phyloP scores from a whole-genome alignment of 257 asterid species.

The Solanum infundibuliforme region DNA sequence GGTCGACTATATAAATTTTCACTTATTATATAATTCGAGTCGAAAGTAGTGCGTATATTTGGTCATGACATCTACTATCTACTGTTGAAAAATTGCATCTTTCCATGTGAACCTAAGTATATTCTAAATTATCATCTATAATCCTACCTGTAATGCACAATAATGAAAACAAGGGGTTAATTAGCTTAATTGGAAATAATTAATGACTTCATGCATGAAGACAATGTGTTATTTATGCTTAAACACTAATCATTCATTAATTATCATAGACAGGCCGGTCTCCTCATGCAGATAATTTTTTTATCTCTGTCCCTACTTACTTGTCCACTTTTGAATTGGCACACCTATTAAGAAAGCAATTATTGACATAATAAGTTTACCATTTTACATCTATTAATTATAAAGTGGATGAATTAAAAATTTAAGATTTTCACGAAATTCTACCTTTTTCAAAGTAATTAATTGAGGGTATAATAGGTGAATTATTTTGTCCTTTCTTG shows the following conservation, averaged over 20 bases:
- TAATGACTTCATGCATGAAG: neutral
- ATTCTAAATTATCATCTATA: neutral
- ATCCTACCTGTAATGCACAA: neutral
- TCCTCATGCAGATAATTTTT: neutral
- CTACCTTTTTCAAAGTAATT: neutral
- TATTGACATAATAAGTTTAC: too few species aligned
- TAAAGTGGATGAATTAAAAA: too few species aligned
- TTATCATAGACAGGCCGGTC: neutral
- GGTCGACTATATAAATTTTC: neutral
- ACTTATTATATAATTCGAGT: neutral
- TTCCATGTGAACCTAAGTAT: neutral
- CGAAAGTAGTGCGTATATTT: neutral
- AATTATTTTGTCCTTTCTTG: too few species aligned
- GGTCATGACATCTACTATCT: too few species aligned
- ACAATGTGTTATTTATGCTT: neutral
- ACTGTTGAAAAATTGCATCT: neutral
- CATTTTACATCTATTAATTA: too few species aligned
- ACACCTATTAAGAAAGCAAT: too few species aligned
- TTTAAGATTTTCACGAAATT: neutral
- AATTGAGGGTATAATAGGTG: too few species aligned
- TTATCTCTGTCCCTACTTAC: too few species aligned
- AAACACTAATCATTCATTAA: neutral
- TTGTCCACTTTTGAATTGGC: too few species aligned
- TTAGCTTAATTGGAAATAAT: neutral
- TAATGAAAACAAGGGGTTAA: neutral